Base-by-base conservation (phyloP, 2,329 filamentous ascomycete species). In the Arthrobotrys iridis region DNA sequence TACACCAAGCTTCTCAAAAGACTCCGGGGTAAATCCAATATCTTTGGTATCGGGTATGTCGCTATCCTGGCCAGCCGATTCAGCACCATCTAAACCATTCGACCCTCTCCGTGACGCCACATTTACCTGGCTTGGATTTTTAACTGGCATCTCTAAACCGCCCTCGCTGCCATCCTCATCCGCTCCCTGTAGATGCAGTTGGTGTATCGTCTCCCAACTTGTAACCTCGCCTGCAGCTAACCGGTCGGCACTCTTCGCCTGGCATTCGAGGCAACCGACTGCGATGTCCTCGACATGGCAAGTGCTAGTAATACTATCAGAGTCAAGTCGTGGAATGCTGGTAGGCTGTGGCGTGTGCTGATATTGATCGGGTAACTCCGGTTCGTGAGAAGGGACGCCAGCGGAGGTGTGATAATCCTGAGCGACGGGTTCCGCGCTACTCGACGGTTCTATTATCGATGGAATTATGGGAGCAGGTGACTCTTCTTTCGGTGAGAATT, bases 41-140 rank as follows among this genome's bases (percentile, higher is more conserved):
- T 74, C 70, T 13, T 74, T 74, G 5, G 70, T 74, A 58, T 74
- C 62, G 1, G 70, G 70, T 11, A 74, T 62, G 7, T 74, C 62
- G 7, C 18, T 52, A 13, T 28, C 37, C 10, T 46, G 11, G 7
- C 40, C 24, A 3, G 11, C 20, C 5, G 18, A 24, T 4, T 20
- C 28, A 28, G 33, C 26, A 20, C 58, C 58, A 33, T 63, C 66
- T 18, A 58, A 20, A 3, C 20, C 37, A 24, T 18, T 5, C 2
- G 24, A 11, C 1, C 11, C 26, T 35, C 18, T 22, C 35, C 43
- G 15, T 22, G 50, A 20, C 4, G n/a, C 28, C 0, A 43, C 24
- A 41, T 7, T 20, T n/a, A 37, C 4, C 15, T 67, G 45, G 18
- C 55, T 62, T 15, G 70, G 62, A 20, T 28, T 43, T 4, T 37